Evolutionary conservation across 2,329 filamentous ascomycete genomes (phyloP).

Genomic region (Arthrobotrys entomopaga): DNA sequence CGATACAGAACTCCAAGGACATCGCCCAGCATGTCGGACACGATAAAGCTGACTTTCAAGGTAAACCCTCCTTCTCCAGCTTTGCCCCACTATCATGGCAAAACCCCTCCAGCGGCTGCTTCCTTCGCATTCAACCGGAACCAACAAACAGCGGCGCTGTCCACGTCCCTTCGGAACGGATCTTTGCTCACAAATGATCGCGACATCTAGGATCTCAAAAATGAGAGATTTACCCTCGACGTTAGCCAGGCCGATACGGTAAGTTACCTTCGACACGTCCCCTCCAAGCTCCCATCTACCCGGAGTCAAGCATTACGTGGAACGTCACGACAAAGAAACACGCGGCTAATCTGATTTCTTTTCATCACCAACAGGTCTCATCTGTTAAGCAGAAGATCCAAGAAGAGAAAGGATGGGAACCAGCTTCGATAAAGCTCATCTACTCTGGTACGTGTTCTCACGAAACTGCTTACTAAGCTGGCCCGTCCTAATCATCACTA

Average conservation of each 20-base stretch:
- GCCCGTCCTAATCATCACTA: conserved; percentile 56
- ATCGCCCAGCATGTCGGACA: conserved; percentile 62
- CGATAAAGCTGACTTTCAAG: conserved; percentile 79
- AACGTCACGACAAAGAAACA: conserved; percentile 15
- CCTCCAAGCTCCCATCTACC: conserved; percentile 14
- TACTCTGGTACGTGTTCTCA: conserved; percentile 79
- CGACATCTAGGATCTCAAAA: conserved; percentile 85
- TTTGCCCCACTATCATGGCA: conserved; percentile 50
- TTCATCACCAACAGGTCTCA: conserved; percentile 72
- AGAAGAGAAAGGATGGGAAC: conserved; percentile 92
- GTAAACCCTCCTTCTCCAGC: conserved; percentile 62
- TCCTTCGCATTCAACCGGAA: conserved; percentile 39
- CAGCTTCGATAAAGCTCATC: conserved; percentile 91
- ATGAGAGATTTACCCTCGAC: conserved; percentile 97
- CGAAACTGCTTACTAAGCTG: conserved; percentile 21
- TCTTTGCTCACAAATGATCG: conserved; percentile 54
- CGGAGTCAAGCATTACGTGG: conserved; percentile 19
- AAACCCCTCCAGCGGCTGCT: conserved; percentile 57
- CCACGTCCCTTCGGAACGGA: conserved; percentile 49
- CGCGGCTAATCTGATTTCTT: conserved; percentile 53
- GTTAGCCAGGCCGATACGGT: conserved; percentile 92
- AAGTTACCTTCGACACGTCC: conserved; percentile 63
- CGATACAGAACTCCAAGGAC: conserved; percentile 34
- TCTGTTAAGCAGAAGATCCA: conserved; percentile 92
- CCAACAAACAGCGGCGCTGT: conserved; percentile 55